Evolutionary conservation across 352 stramenopile genomes (phyloP).

Genomic region (Globisporangium echinulatum): DNA sequence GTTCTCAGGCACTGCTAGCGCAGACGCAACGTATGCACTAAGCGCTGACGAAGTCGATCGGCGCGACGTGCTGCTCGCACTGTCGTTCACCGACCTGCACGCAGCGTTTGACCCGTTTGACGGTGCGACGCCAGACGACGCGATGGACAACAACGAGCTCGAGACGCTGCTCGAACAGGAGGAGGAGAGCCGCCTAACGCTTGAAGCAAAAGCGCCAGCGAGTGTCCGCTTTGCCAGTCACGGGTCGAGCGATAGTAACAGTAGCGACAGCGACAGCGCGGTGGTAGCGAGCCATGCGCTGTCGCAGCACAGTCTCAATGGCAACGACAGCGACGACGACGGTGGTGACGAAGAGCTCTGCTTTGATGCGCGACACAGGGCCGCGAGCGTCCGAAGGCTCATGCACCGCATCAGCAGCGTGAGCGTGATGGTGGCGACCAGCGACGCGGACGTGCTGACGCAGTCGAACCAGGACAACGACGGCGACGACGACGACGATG

Average conservation of each 20-base stretch:
- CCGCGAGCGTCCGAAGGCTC: slow-evolving; percentile 12
- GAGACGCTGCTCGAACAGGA: slow-evolving; percentile 14
- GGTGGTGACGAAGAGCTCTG: slow-evolving; percentile 9
- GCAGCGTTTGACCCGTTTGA: slow-evolving; percentile 12
- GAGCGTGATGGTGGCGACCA: background rate
- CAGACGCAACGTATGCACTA: background rate
- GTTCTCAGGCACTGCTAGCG: background rate
- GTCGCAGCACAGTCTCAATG: background rate
- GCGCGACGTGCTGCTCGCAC: slow-evolving; percentile 6
- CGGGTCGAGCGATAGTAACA: background rate
- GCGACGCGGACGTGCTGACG: background rate
- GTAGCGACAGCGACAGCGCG: background rate
- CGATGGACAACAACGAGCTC: slow-evolving; percentile 20
- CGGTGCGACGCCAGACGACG: slow-evolving; percentile 8
- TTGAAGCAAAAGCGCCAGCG: slow-evolving; percentile 5
- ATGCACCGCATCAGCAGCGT: slow-evolving; percentile 17
- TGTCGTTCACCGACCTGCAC: slow-evolving; percentile 14
- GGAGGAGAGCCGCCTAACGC: slow-evolving; percentile 2
- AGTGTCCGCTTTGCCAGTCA: background rate
- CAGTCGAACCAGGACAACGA: slow-evolving; percentile 17
- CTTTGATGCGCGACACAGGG: slow-evolving; percentile 12
- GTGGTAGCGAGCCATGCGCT: background rate
- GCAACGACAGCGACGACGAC: background rate
- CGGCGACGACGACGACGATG: slow-evolving; percentile 8
- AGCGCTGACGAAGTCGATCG: slow-evolving; percentile 1